A percentile compares a stretch with the other conserved stretches of the same genome.
Conservation (phyloP, 1,139 yeast species). For the Saccharomyces hybrid region DNA sequence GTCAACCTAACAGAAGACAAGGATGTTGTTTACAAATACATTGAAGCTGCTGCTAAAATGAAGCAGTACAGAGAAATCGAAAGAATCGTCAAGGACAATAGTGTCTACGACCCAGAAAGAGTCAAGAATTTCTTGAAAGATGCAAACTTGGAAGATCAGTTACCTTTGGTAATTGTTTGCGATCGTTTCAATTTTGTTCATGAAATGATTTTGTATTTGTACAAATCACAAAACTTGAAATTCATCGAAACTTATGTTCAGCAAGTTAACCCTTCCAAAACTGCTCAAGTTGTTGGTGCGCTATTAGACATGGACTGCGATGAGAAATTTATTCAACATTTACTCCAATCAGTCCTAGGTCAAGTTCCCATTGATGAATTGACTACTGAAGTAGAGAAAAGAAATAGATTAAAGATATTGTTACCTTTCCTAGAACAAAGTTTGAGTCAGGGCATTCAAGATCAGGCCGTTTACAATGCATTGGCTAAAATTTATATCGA, state of each 20-base stretch:
- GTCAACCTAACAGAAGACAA: constrained; percentile 92
- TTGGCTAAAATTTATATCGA: constrained; percentile 97
- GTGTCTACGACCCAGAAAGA: constrained; percentile 91
- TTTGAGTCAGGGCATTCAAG: constrained; percentile 79
- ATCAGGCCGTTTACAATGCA: constrained; percentile 88
- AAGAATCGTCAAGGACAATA: constrained; percentile 90
- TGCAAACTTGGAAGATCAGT: constrained; percentile 86
- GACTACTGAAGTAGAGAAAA: constrained; percentile 90
- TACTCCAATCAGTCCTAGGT: constrained; percentile 81
- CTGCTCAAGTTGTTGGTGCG: constrained; percentile 96
- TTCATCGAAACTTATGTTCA: constrained; percentile 97
- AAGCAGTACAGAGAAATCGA: constrained; percentile 93
- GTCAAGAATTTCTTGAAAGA: constrained; percentile 96
- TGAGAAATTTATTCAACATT: constrained; percentile 73
- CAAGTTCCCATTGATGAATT: constrained; percentile 89
- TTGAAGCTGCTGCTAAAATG: constrained; percentile 85
- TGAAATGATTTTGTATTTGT: constrained; percentile 84
- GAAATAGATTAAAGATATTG: constrained; percentile 85
- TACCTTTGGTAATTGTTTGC: constrained; percentile 93
- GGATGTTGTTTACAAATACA: constrained; percentile 92
- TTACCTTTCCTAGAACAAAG: constrained; percentile 91
- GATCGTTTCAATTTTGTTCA: constrained; percentile 89
- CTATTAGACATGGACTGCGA: constrained; percentile 96
- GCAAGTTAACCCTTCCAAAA: constrained; percentile 89
- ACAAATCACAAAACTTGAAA: constrained; percentile 91